These are phyloP conservation scores for Aspergillus sp. DNA, from an alignment of 2,329 filamentous ascomycete species.

Conservation along the genomic window DNA sequence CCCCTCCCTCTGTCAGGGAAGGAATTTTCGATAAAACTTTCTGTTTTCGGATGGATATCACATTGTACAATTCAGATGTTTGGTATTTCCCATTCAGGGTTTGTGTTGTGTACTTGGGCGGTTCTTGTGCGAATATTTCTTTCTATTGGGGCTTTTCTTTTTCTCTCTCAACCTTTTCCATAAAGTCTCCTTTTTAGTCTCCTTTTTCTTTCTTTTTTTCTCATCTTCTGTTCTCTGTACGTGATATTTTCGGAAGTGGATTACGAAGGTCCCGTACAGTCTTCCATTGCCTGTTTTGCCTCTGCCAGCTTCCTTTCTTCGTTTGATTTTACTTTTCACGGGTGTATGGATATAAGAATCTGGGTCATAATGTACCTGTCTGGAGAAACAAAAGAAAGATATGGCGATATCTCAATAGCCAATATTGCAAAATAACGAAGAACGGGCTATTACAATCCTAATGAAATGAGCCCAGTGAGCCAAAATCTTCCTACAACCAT, in stretches of 20 bases:
- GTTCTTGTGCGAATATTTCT: slow-evolving; percentile 24
- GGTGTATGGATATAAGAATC: slow-evolving; percentile 12
- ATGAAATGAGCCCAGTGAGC: background rate
- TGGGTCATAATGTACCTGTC: slow-evolving; percentile 9
- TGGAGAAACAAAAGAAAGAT: slow-evolving; percentile 11
- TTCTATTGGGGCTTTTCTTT: slow-evolving; percentile 11
- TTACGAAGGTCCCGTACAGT: background rate
- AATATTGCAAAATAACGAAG: background rate
- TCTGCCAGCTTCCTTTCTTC: slow-evolving; percentile 10
- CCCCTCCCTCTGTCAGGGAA: background rate
- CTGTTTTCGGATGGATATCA: background rate
- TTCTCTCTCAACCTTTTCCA: slow-evolving; percentile 10
- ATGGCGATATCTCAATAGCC: background rate
- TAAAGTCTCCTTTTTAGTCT: slow-evolving; percentile 6
- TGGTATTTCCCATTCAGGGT: slow-evolving; percentile 16
- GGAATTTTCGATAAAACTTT: background rate
- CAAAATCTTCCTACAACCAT: too few relatives aligned
- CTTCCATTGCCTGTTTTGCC: slow-evolving; percentile 7
- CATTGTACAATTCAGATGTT: slow-evolving; percentile 26
- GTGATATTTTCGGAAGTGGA: background rate
- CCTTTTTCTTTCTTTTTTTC: slow-evolving; percentile 5
- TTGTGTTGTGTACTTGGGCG: slow-evolving; percentile 26
- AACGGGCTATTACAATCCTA: background rate
- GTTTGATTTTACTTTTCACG: slow-evolving; percentile 1
- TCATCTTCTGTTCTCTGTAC: background rate